Percentiles rank a stretch among this genome's conserved stretches.
Evolutionary conservation across 140 eudicot species (phyloP).

Genomic region (Flaveria floridana): DNA sequence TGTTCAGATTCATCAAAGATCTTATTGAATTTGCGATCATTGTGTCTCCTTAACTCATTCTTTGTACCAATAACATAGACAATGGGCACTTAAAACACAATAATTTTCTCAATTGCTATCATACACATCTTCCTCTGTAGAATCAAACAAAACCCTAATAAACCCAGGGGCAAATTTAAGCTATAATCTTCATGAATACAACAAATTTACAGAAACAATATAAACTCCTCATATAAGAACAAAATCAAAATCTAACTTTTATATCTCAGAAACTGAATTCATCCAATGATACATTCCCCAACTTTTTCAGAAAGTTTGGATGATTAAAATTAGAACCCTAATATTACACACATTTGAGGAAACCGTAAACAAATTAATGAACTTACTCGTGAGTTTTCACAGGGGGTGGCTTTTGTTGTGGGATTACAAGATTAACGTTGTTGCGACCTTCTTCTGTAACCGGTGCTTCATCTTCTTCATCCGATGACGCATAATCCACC

Average conservation of each 20-base stretch:
- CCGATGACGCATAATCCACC: conserved; percentile 81
- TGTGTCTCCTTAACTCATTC: neutral
- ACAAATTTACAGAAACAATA: neutral
- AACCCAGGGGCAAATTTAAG: neutral
- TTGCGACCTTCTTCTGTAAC: conserved; percentile 19
- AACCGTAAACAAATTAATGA: neutral
- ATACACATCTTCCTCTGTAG: too few relatives aligned
- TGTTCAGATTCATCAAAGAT: neutral
- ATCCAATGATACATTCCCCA: neutral
- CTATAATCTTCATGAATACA: neutral
- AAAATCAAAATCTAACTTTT: neutral
- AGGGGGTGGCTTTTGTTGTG: conserved; percentile 12
- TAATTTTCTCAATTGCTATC: neutral
- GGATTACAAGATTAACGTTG: conserved; percentile 24
- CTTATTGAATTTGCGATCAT: neutral
- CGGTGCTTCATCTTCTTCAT: conserved; percentile 54
- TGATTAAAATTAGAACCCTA: conserved; percentile 28
- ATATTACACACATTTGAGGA: conserved; percentile 1
- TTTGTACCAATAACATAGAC: neutral
- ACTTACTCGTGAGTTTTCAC: conserved; percentile 21
- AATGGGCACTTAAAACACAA: neutral
- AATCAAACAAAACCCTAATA: conserved; percentile 3
- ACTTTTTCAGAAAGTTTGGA: neutral
- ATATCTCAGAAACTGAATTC: conserved; percentile 7
- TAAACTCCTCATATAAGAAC: neutral